Base-by-base conservation (phyloP, 1,284 basidiomycete species). In the Veloboletus limbatus region DNA sequence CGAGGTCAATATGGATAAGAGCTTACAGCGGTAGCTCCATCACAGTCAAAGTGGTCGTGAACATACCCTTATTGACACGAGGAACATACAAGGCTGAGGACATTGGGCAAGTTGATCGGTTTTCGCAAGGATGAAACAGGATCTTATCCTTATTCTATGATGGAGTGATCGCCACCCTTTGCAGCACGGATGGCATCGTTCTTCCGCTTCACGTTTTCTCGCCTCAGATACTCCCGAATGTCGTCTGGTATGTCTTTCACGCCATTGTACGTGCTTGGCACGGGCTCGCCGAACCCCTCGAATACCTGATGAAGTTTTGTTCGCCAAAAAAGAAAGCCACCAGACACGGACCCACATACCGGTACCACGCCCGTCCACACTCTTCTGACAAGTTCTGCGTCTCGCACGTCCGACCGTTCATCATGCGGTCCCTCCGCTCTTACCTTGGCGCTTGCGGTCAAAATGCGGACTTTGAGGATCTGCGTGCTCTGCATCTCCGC, bases 301-400 rank as follows among this genome's bases (percentile, higher is more conserved):
- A 61, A 59, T n/a, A 59, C 51, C 57, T 63, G 25, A 21, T n/a
- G n/a, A n/a, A n/a, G n/a, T n/a, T 44, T 16, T 8, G 28, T 11
- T 33, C 10, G 1, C 25, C 13, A 10, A 36, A 14, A 31, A 28
- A 20, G 16, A 16, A n/a, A n/a, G n/a, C 8, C 2, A 25, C 8
- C 9, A 25, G 14, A 44, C 9, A 18, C 5, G 2, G 6, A 24
- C 21, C n/a, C 25, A 48, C 60, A 22, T 40, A 60, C 58, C 33
- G 61, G 59, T 7, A 59, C 27, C 6, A 59, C 58, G 0, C 61
- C 58, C 18, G 61, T 63, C 58, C 55, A 65, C 13, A 51, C 58
- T 20, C 44, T 49, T 26, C 22, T 31, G 18, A 50, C 33, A 6
- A 66, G 33, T 22, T 43, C 49, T 14, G 40, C 34, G 6, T 46